Base-by-base conservation (phyloP, 2,329 filamentous ascomycete genomes). In the Alternaria brassicae region DNA sequence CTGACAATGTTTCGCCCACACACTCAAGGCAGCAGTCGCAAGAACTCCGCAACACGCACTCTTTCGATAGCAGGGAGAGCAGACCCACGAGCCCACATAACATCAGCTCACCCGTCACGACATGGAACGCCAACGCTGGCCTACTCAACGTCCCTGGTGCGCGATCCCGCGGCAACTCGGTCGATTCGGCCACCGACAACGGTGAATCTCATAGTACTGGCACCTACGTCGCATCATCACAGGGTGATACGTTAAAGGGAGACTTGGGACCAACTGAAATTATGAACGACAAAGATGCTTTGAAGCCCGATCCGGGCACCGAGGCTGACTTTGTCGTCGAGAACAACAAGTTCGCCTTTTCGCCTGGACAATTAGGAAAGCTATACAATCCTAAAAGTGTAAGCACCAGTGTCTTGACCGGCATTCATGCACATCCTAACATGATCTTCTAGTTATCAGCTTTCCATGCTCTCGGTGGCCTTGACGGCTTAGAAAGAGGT, bases 291-390 rank as follows among this genome's bases (percentile, higher is more conserved):
- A 79, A 86, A 42, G 85, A 89, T 62, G 92, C 92, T 0, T 80
- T 97, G 61, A 87, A 84, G 49, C 91, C 92, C 0, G 92, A 96
- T 72, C 89, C 88, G 1, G 89, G 89, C 6, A 91, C 88, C 7
- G 61, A 64, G 74, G 83, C 80, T 17, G 91, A 94, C 62, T 97
- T 96, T 69, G 70, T 86, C 41, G 84, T 94, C 10, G 84, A 89
- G 6, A 71, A 77, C 54, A 96, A 95, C 74, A 89, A 90, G 0
- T 97, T 97, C 72, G 93, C 92, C 15, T 97, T 92, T 74, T 87
- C 88, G 2, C 89, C 89, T 10, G 93, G 93, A 13, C 89, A 96
- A 72, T 83, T 97, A 63, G 89, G 88, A 62, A 94, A 94, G 78
- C 80, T 95, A 6, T 82, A 93, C 51, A 93, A 93, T 64, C 91